These are phyloP conservation scores for Hermanozyma aechmeae DNA, from an alignment of 805 yeast genomes.

Conservation along the genomic window DNA sequence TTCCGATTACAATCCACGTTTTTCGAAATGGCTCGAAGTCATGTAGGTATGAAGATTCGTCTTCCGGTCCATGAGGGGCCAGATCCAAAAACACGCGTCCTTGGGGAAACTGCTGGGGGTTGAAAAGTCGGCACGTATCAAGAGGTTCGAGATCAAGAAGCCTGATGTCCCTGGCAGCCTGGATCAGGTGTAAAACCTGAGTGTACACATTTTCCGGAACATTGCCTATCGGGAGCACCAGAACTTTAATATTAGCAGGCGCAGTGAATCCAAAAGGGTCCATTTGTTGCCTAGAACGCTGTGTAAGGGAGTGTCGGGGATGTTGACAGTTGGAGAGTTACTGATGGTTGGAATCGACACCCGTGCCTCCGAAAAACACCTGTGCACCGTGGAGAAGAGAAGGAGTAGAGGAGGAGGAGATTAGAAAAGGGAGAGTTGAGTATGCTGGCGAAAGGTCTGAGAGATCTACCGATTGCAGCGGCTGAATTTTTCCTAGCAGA, in stretches of 20 bases:
- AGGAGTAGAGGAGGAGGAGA: no score
- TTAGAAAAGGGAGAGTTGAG: no score
- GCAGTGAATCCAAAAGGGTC: constrained; percentile 38
- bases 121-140: constrained; percentile 40
- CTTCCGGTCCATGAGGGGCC: constrained; percentile 35
- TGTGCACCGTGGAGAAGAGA: neutral
- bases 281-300: neutral
- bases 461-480: no score
- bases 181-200: constrained; percentile 34
- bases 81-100: constrained; percentile 64
- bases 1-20: constrained; percentile 54
- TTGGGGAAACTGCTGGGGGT: constrained; percentile 77
- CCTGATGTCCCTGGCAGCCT: constrained; percentile 51
- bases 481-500: no score
- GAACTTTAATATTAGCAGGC: constrained; percentile 58
- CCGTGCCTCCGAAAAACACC: constrained; percentile 1
- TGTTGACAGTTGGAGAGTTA: no score
- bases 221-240: constrained; percentile 59
- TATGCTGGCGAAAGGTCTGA: no score
- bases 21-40: constrained; percentile 89
- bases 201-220: constrained; percentile 34
- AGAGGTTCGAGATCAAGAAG: constrained; percentile 69
- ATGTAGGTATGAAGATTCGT: constrained; percentile 57
- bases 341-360: neutral
- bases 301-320: no score